Conservation (phyloP, 306 rosid species). For the Gastrolobium bilobum region DNA sequence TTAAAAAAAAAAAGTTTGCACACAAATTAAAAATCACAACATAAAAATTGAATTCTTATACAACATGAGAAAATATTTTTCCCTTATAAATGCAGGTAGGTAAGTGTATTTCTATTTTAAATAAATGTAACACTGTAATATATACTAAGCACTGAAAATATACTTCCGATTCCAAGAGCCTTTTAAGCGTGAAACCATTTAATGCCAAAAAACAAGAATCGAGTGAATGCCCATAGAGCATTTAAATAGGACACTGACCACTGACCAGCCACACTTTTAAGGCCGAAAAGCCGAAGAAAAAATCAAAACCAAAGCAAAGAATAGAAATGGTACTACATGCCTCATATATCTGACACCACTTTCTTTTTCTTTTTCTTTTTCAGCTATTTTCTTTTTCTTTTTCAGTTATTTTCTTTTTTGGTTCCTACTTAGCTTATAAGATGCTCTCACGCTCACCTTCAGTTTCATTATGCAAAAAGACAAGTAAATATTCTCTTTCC, state of each 20-base stretch:
- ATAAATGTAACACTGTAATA: too few species aligned
- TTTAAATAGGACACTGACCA: not conserved
- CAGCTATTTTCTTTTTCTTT: not conserved
- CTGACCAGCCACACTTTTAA: not conserved
- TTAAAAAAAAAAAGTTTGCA: too few species aligned
- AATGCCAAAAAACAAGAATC: not conserved
- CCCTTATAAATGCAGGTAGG: too few species aligned
- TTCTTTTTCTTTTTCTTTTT: constrained; percentile 6
- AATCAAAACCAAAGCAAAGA: not conserved
- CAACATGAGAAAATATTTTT: too few species aligned
- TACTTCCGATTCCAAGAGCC: not conserved
- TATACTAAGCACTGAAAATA: too few species aligned
- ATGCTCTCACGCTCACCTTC: not conserved
- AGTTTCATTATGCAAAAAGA: not conserved
- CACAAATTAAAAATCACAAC: too few species aligned
- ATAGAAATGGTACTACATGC: not conserved
- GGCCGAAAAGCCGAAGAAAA: not conserved
- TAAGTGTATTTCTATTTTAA: too few species aligned
- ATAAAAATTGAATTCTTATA: too few species aligned
- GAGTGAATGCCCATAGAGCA: not conserved
- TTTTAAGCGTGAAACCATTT: not conserved
- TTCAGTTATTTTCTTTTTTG: not conserved
- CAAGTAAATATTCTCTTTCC: not conserved
- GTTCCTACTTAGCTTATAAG: not conserved
- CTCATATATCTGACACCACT: not conserved